Evolutionary conservation across 768 basidiomycete species (phyloP), one percentile per base, ranked within the genome.

Genomic region (Calocera cornea): DNA sequence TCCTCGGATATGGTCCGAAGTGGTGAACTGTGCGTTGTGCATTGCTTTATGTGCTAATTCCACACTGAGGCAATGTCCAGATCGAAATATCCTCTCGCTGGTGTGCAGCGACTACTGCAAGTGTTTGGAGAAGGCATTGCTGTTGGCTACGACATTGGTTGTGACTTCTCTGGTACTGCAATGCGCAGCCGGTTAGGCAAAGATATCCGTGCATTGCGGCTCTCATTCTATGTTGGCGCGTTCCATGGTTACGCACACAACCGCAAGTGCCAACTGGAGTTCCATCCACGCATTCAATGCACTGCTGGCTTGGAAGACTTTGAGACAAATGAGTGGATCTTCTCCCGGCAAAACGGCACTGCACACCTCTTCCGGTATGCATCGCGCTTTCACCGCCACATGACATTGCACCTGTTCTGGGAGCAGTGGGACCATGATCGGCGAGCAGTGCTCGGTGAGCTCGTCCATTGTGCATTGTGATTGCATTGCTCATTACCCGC

Each of bases 281-380:
- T 75, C 66, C 78, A 79, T 64, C 78, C 76, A 17, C 72, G 73
- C 65, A 65, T 54, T 41, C 73, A 77, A 22, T 40, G 50, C 3
- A 74, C 77, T 2, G 69, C 71, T n/a, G 78, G 79, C n/a, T 64
- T 79, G 1, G 77, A 78, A 68, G 79, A 79, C 64, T 67, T 78
- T 1, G 74, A 78, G 44, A 76, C 73, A 0, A 67, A 71, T 33
- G 77, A 79, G 64, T 70, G 73, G 1, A 67, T 77, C 11, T 79
- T 78, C 68, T 73, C 71, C n/a, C 68, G 70, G 1, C 77, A 76
- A 16, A 79, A 79, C 68, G 41, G 33, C 1, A 66, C 73, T 17
- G 76, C 74, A 1, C 47, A 49, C 0, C 49, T 70, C 40, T 71
- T 66, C 19, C 71, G 74, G 1, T 74, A 77, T 67, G 72, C 74